Conservation (phyloP, 208 protist genomes). For the Trichomonas gallinae region DNA sequence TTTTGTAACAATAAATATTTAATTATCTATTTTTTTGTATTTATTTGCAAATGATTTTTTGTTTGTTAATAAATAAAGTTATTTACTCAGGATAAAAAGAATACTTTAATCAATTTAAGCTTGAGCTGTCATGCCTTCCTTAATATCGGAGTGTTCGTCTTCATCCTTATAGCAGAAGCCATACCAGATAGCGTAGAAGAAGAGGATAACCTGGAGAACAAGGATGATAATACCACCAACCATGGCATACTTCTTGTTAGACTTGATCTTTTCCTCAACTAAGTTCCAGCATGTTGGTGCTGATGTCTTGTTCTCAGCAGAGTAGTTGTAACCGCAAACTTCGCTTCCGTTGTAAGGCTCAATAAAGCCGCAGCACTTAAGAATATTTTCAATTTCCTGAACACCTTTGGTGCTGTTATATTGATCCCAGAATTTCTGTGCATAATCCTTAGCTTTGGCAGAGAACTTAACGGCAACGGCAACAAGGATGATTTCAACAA, state of each 20-base stretch:
- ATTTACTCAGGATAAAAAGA: too few species aligned
- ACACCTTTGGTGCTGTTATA: background rate
- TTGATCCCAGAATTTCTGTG: background rate
- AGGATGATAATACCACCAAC: background rate
- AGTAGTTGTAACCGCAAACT: too few species aligned
- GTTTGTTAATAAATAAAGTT: too few species aligned
- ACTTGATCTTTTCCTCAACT: background rate
- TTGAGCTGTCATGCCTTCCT: background rate
- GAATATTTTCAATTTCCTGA: background rate
- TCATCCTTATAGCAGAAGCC: background rate
- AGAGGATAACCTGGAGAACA: background rate
- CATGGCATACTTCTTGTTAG: background rate
- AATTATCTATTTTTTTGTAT: too few species aligned
- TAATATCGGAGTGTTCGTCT: background rate
- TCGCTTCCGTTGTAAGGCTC: background rate
- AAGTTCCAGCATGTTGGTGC: background rate
- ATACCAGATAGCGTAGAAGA: background rate
- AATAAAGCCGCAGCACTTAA: background rate
- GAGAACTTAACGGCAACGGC: background rate
- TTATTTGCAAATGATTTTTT: too few species aligned
- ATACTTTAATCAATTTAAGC: too few species aligned
- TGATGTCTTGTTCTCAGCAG: background rate
- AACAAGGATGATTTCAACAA: background rate
- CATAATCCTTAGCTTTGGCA: background rate
- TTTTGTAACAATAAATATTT: too few species aligned